Percentiles rank a stretch among this genome's conserved stretches.
Evolutionary conservation across 2,329 filamentous ascomycete genomes (phyloP).

Genomic region (Apiospora hydei): DNA sequence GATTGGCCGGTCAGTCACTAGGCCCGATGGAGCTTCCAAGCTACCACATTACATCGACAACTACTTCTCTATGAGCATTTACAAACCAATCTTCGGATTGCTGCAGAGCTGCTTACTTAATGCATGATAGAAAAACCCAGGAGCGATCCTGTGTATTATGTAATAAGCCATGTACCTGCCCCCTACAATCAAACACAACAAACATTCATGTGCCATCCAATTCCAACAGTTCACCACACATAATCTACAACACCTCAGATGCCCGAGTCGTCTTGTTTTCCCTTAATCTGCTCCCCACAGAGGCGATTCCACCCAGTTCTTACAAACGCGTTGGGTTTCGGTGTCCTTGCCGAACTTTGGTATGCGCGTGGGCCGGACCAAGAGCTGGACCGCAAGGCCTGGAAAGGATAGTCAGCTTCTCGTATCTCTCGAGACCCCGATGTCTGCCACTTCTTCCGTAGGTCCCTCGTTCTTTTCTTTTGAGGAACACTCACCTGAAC

Average conservation of each 20-base stretch:
- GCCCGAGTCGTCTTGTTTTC: constrained; percentile 29
- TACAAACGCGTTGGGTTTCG: constrained; percentile 28
- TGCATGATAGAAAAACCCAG: not conserved
- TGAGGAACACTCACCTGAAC: not conserved
- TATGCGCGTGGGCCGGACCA: constrained; percentile 31
- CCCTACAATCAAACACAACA: not conserved
- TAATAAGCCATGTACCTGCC: not conserved
- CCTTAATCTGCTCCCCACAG: constrained; percentile 6
- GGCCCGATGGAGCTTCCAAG: not conserved
- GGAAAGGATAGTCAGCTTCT: constrained; percentile 33
- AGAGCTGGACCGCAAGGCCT: constrained; percentile 38
- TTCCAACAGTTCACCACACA: not conserved
- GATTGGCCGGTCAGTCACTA: not conserved
- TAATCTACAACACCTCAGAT: constrained; percentile 22
- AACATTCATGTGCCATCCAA: not conserved
- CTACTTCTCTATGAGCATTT: not conserved
- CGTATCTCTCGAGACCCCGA: not conserved
- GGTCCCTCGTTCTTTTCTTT: not conserved
- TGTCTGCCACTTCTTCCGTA: not conserved
- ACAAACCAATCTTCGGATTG: not conserved
- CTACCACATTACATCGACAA: not conserved
- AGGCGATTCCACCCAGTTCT: constrained; percentile 26
- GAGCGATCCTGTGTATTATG: not conserved
- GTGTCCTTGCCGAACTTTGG: constrained; percentile 20
- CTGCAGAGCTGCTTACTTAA: not conserved